Evolutionary conservation across 495 filamentous ascomycete species (phyloP), one percentile per base, ranked within the genome.

Genomic region (Haplographium delicatum): DNA sequence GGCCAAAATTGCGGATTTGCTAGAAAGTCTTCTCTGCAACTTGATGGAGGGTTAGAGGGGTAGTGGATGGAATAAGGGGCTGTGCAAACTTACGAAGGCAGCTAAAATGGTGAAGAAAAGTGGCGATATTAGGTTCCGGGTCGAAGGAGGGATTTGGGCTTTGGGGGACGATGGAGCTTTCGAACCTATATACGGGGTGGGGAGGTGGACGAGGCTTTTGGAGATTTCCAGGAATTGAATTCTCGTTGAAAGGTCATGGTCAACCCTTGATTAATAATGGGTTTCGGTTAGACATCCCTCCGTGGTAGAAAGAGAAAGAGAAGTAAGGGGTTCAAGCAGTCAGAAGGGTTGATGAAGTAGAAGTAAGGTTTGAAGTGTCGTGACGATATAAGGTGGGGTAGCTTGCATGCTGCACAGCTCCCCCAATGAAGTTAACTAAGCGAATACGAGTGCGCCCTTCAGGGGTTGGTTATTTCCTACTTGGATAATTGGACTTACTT

Each of bases 21-120:
- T 68, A 59, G 65, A 79, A 79, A 6, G 75, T 73, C 57, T 82
- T 81, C 54, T 82, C 80, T n/a, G 80, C 78, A 58, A 81, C 75
- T 75, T 34, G 39, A 53, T 40, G 44, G 28, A 60, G 15, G 18
- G 58, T 27, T 16, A 16, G 16, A 8, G 22, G 34, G 1, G 20
- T 25, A 7, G 9, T 8, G 39, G 7, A 26, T 18, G 5, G 6
- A 16, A 26, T 44, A 11, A 8, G 26, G 22, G 40, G 22, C 31
- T 22, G 10, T 9, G n/a, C 13, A 33, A 11, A 44, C 71, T 43
- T 65, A 78, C 78, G 83, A 6, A 79, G 80, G 67, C 75, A 80
- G 11, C 81, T 78, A 57, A 76, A 82, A 59, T 82, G 79, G 22
- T 81, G 65, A 4, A 85, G 61, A 59, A 84, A 85, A 24, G 74